Evolutionary conservation across 2,329 filamentous ascomycete genomes (phyloP).

Genomic region (Aureobasidium sp.): DNA sequence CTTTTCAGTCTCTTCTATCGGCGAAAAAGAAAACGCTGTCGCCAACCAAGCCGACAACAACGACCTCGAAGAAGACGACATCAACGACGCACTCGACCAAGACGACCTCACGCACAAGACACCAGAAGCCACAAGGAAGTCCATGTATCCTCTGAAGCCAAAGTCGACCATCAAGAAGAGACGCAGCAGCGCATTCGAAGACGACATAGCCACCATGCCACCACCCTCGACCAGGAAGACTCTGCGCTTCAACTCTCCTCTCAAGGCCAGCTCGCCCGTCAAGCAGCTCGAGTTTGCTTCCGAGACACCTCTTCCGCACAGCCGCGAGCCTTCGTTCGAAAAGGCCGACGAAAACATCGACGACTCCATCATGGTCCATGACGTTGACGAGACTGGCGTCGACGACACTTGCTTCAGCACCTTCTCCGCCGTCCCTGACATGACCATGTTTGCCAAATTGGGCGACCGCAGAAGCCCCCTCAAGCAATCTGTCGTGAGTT

Average conservation of each 20-base stretch:
- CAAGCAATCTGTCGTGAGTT: slow-evolving; percentile 2
- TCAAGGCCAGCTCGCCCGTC: slow-evolving; percentile 5
- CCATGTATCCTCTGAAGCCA: slow-evolving; percentile 20
- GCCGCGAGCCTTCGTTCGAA: slow-evolving; percentile 2
- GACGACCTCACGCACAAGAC: too few species aligned
- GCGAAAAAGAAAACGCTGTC: slow-evolving; percentile 6
- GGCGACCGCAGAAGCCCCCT: slow-evolving; percentile 38
- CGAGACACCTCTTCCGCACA: slow-evolving; percentile 18
- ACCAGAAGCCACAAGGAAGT: slow-evolving; percentile 11
- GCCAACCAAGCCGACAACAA: slow-evolving; percentile 25
- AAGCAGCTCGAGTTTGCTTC: slow-evolving; percentile 11
- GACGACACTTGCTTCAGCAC: slow-evolving; percentile 74
- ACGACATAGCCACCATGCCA: background rate
- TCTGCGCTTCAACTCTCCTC: slow-evolving; percentile 19
- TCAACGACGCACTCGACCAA: too few species aligned
- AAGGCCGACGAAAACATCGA: background rate
- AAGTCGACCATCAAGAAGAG: slow-evolving; percentile 20
- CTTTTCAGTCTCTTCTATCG: background rate
- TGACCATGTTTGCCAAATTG: slow-evolving; percentile 72
- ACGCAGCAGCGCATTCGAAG: slow-evolving; percentile 13
- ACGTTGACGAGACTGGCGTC: slow-evolving; percentile 29
- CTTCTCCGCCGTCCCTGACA: slow-evolving; percentile 81
- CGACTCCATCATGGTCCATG: background rate
- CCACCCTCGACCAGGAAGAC: slow-evolving; percentile 16
- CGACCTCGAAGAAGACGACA: slow-evolving; percentile 10